Conservation (phyloP, 805 yeast species). For the Candida peoriensis region DNA sequence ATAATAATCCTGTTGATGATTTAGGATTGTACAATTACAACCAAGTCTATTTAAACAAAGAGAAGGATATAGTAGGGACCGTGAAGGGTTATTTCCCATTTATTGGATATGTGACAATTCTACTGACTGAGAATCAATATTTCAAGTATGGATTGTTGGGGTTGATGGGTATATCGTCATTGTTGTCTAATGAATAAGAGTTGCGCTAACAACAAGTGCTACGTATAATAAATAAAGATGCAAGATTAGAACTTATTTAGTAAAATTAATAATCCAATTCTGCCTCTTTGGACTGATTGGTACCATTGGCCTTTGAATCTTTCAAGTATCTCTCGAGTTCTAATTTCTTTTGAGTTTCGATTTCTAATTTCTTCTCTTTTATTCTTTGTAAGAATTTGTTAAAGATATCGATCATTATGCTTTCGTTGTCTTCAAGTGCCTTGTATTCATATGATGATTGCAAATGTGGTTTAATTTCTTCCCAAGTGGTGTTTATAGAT, state of each 20-base stretch:
- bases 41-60: constrained; percentile 71
- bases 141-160: constrained; percentile 78
- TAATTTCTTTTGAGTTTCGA: constrained; percentile 16
- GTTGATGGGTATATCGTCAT: constrained; percentile 62
- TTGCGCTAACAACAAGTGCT: too few relatives aligned
- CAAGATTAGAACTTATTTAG: too few relatives aligned
- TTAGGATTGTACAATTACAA: constrained; percentile 74
- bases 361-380: constrained; percentile 20
- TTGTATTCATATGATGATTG: constrained; percentile 28
- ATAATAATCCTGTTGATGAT: constrained; percentile 91
- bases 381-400: constrained; percentile 28
- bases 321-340: constrained; percentile 17
- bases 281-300: constrained; percentile 8
- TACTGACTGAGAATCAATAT: constrained; percentile 83
- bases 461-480: constrained; percentile 26
- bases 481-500: constrained; percentile 32
- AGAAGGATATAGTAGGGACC: constrained; percentile 77
- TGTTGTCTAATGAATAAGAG: constrained; percentile 50
- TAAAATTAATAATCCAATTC: constrained; percentile 28
- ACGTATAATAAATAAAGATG: not conserved
- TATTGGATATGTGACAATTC: constrained; percentile 86
- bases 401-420: constrained; percentile 26
- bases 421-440: constrained; percentile 30
- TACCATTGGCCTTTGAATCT: constrained; percentile 8
- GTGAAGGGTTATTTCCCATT: constrained; percentile 91